phyloP scores from a whole-genome alignment of 495 filamentous ascomycete species.

The Corynascus novoguineensis region DNA sequence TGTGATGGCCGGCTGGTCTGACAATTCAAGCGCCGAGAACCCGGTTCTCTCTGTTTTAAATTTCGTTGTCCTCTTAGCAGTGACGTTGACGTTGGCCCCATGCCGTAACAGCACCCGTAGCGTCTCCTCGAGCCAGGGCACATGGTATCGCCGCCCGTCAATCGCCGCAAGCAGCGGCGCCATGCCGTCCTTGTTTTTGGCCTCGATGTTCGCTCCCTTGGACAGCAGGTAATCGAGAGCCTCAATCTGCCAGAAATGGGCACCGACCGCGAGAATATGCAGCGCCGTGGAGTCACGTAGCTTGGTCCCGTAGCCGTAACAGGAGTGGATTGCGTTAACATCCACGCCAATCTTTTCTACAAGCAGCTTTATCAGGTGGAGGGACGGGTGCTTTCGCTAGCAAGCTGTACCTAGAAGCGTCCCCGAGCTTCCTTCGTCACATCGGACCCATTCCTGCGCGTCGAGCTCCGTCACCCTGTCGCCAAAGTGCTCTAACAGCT shows the following conservation, averaged over 20 bases:
- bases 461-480: slow-evolving; percentile 3
- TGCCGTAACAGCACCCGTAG: slow-evolving; percentile 4
- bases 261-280: slow-evolving; percentile 12
- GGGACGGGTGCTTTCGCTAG: not conserved
- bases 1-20: not conserved
- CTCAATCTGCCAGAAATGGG: slow-evolving; percentile 16
- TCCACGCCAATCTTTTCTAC: slow-evolving; percentile 14
- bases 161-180: slow-evolving; percentile 5
- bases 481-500: not conserved
- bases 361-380: slow-evolving; percentile 10
- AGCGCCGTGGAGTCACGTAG: slow-evolving; percentile 9
- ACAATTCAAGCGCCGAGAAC: not conserved
- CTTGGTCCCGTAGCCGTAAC: not conserved
- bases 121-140: slow-evolving; percentile 3
- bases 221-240: slow-evolving; percentile 16
- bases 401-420: slow-evolving; percentile 10
- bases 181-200: slow-evolving; percentile 18
- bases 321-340: slow-evolving; percentile 4
- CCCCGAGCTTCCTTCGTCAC: not conserved
- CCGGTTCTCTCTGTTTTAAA: too few species aligned
- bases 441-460: not conserved
- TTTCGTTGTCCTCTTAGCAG: not conserved
- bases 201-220: slow-evolving; percentile 20
- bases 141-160: not conserved
- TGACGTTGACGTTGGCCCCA: slow-evolving; percentile 6